Conservation (phyloP, 106 monocot genomes). For the Dendrobium chrysotoxum region DNA sequence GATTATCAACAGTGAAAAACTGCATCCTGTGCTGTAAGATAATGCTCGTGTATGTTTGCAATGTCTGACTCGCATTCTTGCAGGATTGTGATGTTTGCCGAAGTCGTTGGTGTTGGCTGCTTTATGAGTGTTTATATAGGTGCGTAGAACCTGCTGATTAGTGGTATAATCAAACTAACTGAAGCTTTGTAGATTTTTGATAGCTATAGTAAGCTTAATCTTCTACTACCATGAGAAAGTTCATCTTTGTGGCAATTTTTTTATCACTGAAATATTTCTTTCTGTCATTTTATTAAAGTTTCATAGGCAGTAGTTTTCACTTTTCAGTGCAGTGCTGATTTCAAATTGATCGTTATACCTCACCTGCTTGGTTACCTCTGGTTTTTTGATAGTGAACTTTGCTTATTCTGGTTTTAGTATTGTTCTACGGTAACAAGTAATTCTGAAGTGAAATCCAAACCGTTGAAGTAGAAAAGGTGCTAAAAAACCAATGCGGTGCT, state of each 20-base stretch:
- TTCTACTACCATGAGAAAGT: neutral
- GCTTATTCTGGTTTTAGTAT: neutral
- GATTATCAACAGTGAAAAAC: neutral
- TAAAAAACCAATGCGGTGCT: no score
- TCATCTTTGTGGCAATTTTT: conserved; percentile 1
- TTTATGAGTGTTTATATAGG: conserved; percentile 81
- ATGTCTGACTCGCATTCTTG: conserved; percentile 1
- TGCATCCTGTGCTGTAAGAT: neutral
- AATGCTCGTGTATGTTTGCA: conserved; percentile 2
- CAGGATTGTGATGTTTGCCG: conserved; percentile 70
- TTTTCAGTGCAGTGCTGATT: neutral
- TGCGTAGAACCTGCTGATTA: conserved; percentile 10
- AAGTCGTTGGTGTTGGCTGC: conserved; percentile 78
- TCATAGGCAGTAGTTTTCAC: neutral
- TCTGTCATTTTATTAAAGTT: neutral
- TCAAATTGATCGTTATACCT: neutral
- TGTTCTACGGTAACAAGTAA: no score
- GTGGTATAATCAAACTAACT: neutral
- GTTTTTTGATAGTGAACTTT: neutral
- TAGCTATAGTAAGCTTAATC: neutral
- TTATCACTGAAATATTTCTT: neutral
- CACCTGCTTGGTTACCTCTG: neutral
- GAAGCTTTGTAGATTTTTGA: neutral
- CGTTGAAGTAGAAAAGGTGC: no score
- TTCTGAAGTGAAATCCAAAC: no score